A percentile compares a stretch with the other conserved stretches of the same genome.
phyloP scores from a whole-genome alignment of 1,139 yeast species.

The Yarrowia galli region DNA sequence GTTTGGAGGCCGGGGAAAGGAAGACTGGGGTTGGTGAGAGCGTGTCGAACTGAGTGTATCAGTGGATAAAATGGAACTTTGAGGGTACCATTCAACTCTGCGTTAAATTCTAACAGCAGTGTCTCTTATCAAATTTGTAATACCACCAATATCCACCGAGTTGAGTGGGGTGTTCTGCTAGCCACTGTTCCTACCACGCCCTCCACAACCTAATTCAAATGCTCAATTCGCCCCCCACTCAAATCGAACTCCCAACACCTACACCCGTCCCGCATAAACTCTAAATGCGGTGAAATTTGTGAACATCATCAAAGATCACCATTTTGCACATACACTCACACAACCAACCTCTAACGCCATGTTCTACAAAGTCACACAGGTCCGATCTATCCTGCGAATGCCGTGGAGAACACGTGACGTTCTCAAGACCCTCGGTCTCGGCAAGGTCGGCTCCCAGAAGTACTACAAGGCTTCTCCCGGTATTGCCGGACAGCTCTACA shows the following conservation, averaged over 20 bases:
- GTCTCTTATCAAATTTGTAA: too few species aligned
- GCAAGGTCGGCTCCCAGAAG: constrained; percentile 73
- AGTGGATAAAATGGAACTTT: too few species aligned
- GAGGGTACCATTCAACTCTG: too few species aligned
- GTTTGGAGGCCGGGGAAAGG: too few species aligned
- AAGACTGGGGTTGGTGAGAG: too few species aligned
- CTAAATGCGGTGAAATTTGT: constrained; percentile 14
- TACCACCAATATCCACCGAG: neutral
- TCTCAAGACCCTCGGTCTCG: constrained; percentile 75
- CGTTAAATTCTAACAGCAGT: too few species aligned
- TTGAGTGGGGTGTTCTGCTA: neutral
- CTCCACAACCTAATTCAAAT: too few species aligned
- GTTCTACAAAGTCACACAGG: constrained; percentile 74
- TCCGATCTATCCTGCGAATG: constrained; percentile 83
- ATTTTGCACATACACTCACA: neutral
- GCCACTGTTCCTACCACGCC: too few species aligned
- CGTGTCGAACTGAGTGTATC: too few species aligned
- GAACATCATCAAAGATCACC: neutral
- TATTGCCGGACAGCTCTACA: constrained; percentile 83
- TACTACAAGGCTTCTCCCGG: constrained; percentile 78
- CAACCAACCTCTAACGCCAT: constrained; percentile 41
- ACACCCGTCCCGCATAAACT: neutral
- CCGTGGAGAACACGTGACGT: constrained; percentile 73
- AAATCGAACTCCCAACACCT: constrained; percentile 12
- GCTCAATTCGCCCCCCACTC: neutral